These are phyloP conservation scores for Gastrodia elata DNA, from an alignment of 106 monocot genomes.

Conservation along the genomic window DNA sequence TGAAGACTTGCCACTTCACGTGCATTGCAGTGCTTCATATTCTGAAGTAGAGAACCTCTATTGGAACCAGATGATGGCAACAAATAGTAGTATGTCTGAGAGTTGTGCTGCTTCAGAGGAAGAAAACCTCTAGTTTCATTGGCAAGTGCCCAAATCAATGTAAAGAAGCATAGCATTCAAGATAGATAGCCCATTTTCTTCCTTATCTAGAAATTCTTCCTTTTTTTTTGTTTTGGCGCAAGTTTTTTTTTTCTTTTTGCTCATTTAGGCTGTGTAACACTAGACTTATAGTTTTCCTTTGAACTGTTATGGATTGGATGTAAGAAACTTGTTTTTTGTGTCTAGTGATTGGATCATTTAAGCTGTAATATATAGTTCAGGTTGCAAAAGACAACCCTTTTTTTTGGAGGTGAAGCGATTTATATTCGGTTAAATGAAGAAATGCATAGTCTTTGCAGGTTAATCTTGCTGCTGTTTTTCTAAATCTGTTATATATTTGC, in stretches of 20 bases:
- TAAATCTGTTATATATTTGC: too few species aligned
- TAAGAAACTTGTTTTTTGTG: conserved; percentile 5
- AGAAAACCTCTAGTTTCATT: conserved; percentile 22
- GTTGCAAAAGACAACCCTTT: conserved; percentile 1
- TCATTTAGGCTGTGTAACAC: background rate
- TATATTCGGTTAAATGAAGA: background rate
- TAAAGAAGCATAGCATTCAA: background rate
- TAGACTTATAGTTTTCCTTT: conserved; percentile 3
- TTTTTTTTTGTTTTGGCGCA: background rate
- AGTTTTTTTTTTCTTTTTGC: background rate
- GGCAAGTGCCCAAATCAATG: conserved; percentile 12
- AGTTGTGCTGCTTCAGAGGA: conserved; percentile 22
- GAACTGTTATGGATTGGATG: background rate
- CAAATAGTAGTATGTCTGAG: conserved; percentile 14
- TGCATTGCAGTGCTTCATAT: conserved; percentile 31
- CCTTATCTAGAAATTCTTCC: background rate
- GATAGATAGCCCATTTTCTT: conserved; percentile 3
- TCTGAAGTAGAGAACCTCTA: conserved; percentile 51
- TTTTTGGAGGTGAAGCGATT: conserved; percentile 5
- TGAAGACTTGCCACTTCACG: conserved; percentile 40
- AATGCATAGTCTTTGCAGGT: background rate
- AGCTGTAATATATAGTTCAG: conserved; percentile 2
- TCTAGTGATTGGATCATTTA: conserved; percentile 2
- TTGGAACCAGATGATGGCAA: conserved; percentile 21
- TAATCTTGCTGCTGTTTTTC: too few species aligned